Conservation (phyloP, 495 filamentous ascomycete species). For the Aspergillus steynii region DNA sequence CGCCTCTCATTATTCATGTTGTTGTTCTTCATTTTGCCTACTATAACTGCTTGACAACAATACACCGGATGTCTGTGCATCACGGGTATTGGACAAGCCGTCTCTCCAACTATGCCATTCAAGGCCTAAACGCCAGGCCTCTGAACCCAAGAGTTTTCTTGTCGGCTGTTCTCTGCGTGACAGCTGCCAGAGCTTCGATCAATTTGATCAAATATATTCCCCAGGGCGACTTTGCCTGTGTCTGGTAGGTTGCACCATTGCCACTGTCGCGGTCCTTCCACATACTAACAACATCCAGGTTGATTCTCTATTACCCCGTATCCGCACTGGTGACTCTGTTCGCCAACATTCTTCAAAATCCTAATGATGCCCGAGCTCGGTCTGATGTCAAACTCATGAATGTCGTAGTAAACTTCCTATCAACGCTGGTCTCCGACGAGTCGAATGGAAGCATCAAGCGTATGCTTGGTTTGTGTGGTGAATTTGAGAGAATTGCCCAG, state of each 20-base stretch:
- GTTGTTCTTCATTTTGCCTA: conserved; percentile 94
- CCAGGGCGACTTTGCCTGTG: conserved; percentile 89
- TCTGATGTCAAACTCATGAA: conserved; percentile 91
- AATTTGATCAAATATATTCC: conserved; percentile 94
- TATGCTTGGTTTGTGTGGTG: conserved; percentile 89
- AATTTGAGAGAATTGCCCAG: conserved; percentile 93
- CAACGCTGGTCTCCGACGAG: conserved; percentile 69
- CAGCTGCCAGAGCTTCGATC: conserved; percentile 89
- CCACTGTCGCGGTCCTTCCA: not conserved
- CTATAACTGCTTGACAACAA: conserved; percentile 96
- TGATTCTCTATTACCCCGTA: conserved; percentile 96
- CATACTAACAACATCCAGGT: conserved; percentile 53
- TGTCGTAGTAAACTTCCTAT: conserved; percentile 87
- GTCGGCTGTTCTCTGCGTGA: conserved; percentile 89
- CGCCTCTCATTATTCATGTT: conserved; percentile 86
- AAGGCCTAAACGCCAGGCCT: conserved; percentile 85
- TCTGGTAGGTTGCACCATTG: conserved; percentile 67
- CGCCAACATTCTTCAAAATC: conserved; percentile 96
- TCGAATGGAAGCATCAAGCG: conserved; percentile 85
- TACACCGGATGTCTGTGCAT: conserved; percentile 97
- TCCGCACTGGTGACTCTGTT: conserved; percentile 95
- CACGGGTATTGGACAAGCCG: conserved; percentile 98
- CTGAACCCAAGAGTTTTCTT: conserved; percentile 93
- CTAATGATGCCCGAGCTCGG: conserved; percentile 81
- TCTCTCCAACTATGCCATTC: conserved; percentile 91